These are phyloP conservation scores for Kodamaea hsintzibuensis DNA, from an alignment of 805 yeast species.

Conservation along the genomic window DNA sequence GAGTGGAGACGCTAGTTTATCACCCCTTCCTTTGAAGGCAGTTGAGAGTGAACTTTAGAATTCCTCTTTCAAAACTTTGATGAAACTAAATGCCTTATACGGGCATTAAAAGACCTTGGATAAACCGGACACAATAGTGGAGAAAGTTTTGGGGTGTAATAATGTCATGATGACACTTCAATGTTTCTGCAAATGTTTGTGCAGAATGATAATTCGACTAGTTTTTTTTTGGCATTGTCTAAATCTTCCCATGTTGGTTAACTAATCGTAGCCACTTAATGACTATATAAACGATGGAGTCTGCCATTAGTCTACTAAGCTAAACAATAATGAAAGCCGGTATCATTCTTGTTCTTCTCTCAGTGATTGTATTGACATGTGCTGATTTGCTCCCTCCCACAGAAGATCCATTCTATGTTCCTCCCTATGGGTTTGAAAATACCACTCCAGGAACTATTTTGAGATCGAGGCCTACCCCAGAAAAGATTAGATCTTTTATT, in stretches of 20 bases:
- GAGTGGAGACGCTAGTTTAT: too few relatives aligned
- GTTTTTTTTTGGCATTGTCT: too few relatives aligned
- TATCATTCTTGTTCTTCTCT: not conserved
- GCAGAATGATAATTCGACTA: not conserved
- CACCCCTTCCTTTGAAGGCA: too few relatives aligned
- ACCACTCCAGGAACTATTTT: conserved; percentile 25
- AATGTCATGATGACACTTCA: not conserved
- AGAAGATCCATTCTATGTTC: conserved; percentile 26
- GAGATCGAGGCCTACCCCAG: conserved; percentile 22
- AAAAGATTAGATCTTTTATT: conserved; percentile 16
- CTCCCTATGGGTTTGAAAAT: conserved; percentile 23
- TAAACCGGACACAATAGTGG: too few relatives aligned
- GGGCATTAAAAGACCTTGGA: not conserved
- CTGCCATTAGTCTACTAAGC: not conserved
- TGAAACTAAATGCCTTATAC: not conserved
- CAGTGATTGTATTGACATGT: not conserved
- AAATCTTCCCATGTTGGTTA: too few relatives aligned
- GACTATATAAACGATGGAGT: not conserved
- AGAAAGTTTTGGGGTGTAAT: not conserved
- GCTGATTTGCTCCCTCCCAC: conserved; percentile 5
- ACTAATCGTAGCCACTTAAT: too few relatives aligned
- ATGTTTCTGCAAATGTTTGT: too few relatives aligned
- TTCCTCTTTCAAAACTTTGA: not conserved
- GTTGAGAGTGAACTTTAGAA: too few relatives aligned
- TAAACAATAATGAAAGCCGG: not conserved